These are phyloP conservation scores for Aspergillus melleus DNA, from an alignment of 2,329 filamentous ascomycete genomes.

Conservation along the genomic window DNA sequence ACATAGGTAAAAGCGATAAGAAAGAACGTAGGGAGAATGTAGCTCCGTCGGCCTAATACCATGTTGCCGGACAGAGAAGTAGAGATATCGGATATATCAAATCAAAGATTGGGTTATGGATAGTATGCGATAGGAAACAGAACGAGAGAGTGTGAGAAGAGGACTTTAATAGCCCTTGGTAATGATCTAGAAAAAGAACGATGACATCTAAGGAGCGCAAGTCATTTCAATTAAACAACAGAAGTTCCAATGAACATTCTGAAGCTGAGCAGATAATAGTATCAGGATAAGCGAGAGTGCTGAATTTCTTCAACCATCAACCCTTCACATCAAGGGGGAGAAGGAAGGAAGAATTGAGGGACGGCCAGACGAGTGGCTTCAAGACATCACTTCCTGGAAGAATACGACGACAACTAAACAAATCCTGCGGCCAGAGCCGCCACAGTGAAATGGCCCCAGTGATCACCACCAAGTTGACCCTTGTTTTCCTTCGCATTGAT, in stretches of 20 bases:
- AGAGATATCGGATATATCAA: not conserved
- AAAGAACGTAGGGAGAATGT: slow-evolving; percentile 25
- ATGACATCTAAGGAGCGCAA: slow-evolving; percentile 1
- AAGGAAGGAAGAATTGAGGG: not conserved
- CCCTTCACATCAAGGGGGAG: not conserved
- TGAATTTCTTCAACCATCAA: not conserved
- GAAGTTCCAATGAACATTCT: not conserved
- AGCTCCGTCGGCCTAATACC: slow-evolving; percentile 27
- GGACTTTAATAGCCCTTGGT: slow-evolving; percentile 5
- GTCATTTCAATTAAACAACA: slow-evolving; percentile 4
- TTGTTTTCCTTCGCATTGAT: slow-evolving; percentile 4
- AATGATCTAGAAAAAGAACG: not conserved
- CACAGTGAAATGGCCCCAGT: slow-evolving; percentile 10
- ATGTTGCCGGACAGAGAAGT: slow-evolving; percentile 16
- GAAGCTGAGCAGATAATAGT: not conserved
- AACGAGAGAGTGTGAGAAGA: not conserved
- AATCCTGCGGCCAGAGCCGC: slow-evolving; percentile 2
- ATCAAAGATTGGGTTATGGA: not conserved
- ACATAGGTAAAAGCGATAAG: slow-evolving; percentile 27
- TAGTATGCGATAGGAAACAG: not conserved
- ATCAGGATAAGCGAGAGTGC: not conserved
- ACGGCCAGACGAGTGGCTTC: not conserved
- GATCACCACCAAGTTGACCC: slow-evolving; percentile 15
- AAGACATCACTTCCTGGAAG: not conserved
- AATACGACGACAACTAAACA: not conserved